Evolutionary conservation across 2,329 filamentous ascomycete genomes (phyloP).

Genomic region (Aureobasidium sp.): DNA sequence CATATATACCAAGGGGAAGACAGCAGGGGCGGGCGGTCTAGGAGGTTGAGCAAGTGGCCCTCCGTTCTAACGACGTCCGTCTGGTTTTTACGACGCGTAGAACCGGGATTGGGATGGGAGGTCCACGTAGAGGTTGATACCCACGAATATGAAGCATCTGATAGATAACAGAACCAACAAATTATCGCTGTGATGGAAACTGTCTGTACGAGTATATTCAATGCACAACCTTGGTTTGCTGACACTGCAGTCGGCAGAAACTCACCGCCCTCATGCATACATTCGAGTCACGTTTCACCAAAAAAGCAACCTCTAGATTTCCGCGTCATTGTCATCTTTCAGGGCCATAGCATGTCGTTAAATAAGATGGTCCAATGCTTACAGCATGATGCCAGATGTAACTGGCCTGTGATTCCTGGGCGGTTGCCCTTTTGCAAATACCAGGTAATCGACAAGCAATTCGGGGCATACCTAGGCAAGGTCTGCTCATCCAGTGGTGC

Average conservation of each 20-base stretch:
- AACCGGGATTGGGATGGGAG: neutral
- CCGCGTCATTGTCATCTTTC: neutral
- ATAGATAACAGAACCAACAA: neutral
- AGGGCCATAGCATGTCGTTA: neutral
- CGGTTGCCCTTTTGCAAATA: too few species aligned
- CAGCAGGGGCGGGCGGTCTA: slow-evolving; percentile 12
- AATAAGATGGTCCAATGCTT: neutral
- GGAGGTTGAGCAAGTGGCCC: slow-evolving; percentile 29
- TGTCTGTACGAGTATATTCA: neutral
- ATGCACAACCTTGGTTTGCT: too few species aligned
- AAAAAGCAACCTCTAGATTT: neutral
- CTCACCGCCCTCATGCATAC: too few species aligned
- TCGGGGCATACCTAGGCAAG: neutral
- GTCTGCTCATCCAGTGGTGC: neutral
- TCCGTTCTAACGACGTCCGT: slow-evolving; percentile 15
- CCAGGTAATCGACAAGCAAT: too few species aligned
- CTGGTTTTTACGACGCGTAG: slow-evolving; percentile 8
- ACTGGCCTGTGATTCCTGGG: neutral
- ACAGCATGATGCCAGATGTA: neutral
- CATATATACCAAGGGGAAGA: neutral
- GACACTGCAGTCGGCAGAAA: neutral
- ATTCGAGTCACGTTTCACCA: too few species aligned
- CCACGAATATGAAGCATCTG: slow-evolving; percentile 1
- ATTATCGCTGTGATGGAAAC: too few species aligned
- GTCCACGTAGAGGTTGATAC: slow-evolving; percentile 3